Percentiles rank a stretch among this genome's conserved stretches.
phyloP scores from a whole-genome alignment of 495 filamentous ascomycete genomes.

The Neurospora tetraspora region DNA sequence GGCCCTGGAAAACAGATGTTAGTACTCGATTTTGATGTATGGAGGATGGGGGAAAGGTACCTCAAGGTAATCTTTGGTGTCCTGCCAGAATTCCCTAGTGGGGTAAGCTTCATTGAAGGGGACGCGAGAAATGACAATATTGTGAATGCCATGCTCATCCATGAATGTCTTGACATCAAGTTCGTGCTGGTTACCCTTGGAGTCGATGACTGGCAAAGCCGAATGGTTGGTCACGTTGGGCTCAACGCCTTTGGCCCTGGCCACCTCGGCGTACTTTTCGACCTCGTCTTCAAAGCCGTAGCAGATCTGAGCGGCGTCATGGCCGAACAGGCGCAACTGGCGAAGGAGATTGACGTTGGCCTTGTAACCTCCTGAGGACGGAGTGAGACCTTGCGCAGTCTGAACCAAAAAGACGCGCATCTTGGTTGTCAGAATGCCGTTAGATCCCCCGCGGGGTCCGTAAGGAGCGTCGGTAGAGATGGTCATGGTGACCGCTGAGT shows the following conservation, averaged over 20 bases:
- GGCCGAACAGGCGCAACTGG: constrained; percentile 8
- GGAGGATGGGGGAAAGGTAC: background rate
- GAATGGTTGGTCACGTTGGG: constrained; percentile 2
- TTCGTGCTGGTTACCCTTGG: background rate
- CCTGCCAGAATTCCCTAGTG: constrained; percentile 12
- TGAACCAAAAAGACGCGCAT: constrained; percentile 23
- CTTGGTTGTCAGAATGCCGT: background rate
- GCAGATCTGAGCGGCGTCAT: constrained; percentile 17
- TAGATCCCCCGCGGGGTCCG: background rate
- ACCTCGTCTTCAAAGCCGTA: constrained; percentile 17
- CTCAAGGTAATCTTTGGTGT: constrained; percentile 17
- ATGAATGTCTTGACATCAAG: constrained; percentile 14
- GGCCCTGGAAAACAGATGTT: background rate
- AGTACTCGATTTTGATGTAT: background rate
- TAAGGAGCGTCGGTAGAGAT: background rate
- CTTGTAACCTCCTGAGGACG: constrained; percentile 25
- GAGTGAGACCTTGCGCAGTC: constrained; percentile 22
- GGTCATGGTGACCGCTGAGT: background rate
- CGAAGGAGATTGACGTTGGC: constrained; percentile 20
- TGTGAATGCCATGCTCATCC: constrained; percentile 15
- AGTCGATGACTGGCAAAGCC: background rate
- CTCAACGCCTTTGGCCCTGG: constrained; percentile 12
- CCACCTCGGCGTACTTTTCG: constrained; percentile 3
- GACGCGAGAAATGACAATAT: constrained; percentile 12
- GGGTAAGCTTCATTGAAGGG: constrained; percentile 15